Conservation (phyloP, 768 basidiomycete species). For the Naganishia randhawae region DNA sequence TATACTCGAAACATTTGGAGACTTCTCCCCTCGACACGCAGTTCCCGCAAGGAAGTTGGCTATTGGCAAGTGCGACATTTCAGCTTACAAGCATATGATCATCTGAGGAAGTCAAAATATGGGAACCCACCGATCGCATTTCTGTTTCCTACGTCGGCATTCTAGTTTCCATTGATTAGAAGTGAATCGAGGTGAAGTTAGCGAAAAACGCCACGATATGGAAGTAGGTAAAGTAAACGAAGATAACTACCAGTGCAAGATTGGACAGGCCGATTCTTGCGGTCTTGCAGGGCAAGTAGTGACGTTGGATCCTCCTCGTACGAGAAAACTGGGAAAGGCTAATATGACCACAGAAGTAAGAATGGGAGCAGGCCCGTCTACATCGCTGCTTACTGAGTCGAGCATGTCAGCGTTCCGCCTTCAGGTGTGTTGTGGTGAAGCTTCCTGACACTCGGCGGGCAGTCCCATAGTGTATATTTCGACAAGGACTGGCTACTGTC, state of each 20-base stretch:
- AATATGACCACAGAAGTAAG: not conserved
- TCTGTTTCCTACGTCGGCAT: constrained; percentile 2
- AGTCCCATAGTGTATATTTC: too few relatives aligned
- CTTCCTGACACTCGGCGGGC: too few relatives aligned
- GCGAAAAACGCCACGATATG: too few relatives aligned
- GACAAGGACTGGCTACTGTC: too few relatives aligned
- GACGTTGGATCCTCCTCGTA: not conserved
- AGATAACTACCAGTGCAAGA: not conserved
- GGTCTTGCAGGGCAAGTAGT: not conserved
- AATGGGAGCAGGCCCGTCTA: not conserved
- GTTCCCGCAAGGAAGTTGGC: not conserved
- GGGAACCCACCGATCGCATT: not conserved
- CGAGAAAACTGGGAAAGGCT: not conserved
- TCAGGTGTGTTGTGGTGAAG: too few relatives aligned
- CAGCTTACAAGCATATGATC: not conserved
- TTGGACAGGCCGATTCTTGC: not conserved
- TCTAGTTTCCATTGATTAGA: not conserved
- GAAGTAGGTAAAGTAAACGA: too few relatives aligned
- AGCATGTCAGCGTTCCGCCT: too few relatives aligned
- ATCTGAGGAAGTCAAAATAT: not conserved
- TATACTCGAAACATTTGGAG: not conserved
- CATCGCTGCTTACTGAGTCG: not conserved
- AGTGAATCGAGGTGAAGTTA: not conserved
- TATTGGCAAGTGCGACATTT: not conserved
- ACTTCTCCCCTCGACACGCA: not conserved